Evolutionary conservation across 805 yeast species (phyloP), one percentile per base, ranked within the genome.

Genomic region (Wickerhamomyces chambardii): DNA sequence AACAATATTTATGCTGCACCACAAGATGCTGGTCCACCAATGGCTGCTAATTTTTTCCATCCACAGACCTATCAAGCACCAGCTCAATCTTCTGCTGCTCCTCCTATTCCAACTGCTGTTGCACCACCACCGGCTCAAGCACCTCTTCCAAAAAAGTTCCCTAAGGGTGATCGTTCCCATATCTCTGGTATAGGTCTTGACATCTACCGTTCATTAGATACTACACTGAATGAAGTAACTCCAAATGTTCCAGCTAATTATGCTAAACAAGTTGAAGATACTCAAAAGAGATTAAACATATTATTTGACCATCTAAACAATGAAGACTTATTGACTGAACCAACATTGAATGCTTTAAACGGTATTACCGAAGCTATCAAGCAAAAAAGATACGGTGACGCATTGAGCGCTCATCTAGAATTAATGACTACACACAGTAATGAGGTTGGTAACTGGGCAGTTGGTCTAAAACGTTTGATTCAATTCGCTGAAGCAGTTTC

Each of bases 381-480:
- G 15, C 56, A 50, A 10, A 68, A 69, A 40, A 79, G 85, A 39
- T 84, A 63, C 52, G 55, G 58, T 4, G 62, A 62, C 14, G 97
- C 97, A 1, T 58, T 68, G 35, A 56, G 67, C 2, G 46, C 73
- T 25, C 75, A 74, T 41, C 55, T 66, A 26, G 73, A 75, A 34
- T 70, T 92, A 40, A 73, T 82, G 17, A 69, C 85, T 7, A 69
- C 73, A 27, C 69, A 73, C 42, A 70, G 79, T 17, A 74, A 70
- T 17, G 95, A 89, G 56, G 75, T 82, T 43, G 96, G 95, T 12
- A 77, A 81, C 49, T 92, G 98, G 98, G 74, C 83, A 63, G 75
- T 83, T 24, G 98, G 98, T 47, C 80, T 92, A 32, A 86, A 82
- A 58, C 76, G 97, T 47, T 69, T 92, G 42, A 76, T 90, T 41